phyloP scores from a whole-genome alignment of 306 rosid species.

The Quercus dentata region DNA sequence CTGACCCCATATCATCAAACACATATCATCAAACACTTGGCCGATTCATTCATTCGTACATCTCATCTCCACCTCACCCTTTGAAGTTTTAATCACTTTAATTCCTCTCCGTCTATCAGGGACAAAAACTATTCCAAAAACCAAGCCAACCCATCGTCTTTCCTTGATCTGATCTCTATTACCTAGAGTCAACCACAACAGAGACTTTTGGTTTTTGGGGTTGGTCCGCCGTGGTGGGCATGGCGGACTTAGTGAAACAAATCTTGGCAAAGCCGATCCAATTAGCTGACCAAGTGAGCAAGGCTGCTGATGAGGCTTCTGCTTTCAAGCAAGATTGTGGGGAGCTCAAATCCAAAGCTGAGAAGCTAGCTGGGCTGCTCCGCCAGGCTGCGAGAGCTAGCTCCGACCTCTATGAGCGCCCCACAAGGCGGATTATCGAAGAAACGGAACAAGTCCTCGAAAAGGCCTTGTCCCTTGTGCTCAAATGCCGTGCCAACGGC shows the following conservation, averaged over 20 bases:
- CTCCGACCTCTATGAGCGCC: slow-evolving; percentile 87
- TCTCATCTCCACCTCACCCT: neutral
- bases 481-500: slow-evolving; percentile 67
- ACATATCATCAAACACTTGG: neutral
- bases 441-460: slow-evolving; percentile 78
- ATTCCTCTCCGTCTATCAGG: slow-evolving; percentile 21
- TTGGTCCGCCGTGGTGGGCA: slow-evolving; percentile 34
- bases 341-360: slow-evolving; percentile 73
- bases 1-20: neutral
- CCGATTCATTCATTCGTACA: neutral
- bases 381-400: slow-evolving; percentile 89
- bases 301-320: slow-evolving; percentile 70
- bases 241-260: slow-evolving; percentile 82
- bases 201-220: neutral
- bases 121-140: neutral
- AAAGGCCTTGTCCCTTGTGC: slow-evolving; percentile 53
- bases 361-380: slow-evolving; percentile 69
- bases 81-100: slow-evolving; percentile 1
- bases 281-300: slow-evolving; percentile 67
- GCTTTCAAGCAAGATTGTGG: slow-evolving; percentile 62
- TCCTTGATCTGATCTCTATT: slow-evolving; percentile 15
- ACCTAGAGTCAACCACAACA: neutral
- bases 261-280: slow-evolving; percentile 77
- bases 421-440: slow-evolving; percentile 72
- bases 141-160: neutral